Evolutionary conservation across 257 asterid species (phyloP).

Genomic region (Petunia secreta): DNA sequence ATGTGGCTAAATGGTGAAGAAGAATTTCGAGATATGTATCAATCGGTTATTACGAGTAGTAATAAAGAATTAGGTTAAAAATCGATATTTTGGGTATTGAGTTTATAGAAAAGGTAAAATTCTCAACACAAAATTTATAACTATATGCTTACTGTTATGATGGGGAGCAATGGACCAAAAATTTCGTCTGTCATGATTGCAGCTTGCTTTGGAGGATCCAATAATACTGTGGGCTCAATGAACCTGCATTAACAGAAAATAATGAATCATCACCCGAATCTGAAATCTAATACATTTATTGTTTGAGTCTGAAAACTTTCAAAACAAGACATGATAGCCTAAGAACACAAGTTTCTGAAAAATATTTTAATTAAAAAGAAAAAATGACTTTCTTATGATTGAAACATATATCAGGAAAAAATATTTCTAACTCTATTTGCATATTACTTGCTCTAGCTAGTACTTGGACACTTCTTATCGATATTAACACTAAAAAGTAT

Average conservation of each 20-base stretch:
- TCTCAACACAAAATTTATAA: not conserved
- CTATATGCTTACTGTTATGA: slow-evolving; percentile 57
- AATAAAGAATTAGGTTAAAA: no score
- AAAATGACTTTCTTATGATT: no score
- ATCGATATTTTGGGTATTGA: not conserved
- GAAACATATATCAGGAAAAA: no score
- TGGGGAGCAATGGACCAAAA: slow-evolving; percentile 84
- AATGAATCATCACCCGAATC: not conserved
- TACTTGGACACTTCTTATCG: no score
- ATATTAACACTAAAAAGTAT: no score
- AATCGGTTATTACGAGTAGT: no score
- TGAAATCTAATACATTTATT: not conserved
- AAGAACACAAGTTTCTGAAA: not conserved
- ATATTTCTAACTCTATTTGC: no score
- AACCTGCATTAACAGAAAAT: slow-evolving; percentile 40
- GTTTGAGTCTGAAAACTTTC: not conserved
- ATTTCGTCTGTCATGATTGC: slow-evolving; percentile 76
- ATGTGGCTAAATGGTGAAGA: no score
- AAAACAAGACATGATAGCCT: not conserved
- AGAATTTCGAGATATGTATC: no score
- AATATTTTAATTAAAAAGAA: not conserved
- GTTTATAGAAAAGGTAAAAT: not conserved
- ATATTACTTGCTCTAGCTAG: no score
- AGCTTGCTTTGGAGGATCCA: slow-evolving; percentile 76
- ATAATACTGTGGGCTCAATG: slow-evolving; percentile 69